Percentiles rank a stretch among this genome's conserved stretches.
These are phyloP conservation scores for Prunus yedoensis DNA, from an alignment of 331 rosid genomes.

Conservation along the genomic window DNA sequence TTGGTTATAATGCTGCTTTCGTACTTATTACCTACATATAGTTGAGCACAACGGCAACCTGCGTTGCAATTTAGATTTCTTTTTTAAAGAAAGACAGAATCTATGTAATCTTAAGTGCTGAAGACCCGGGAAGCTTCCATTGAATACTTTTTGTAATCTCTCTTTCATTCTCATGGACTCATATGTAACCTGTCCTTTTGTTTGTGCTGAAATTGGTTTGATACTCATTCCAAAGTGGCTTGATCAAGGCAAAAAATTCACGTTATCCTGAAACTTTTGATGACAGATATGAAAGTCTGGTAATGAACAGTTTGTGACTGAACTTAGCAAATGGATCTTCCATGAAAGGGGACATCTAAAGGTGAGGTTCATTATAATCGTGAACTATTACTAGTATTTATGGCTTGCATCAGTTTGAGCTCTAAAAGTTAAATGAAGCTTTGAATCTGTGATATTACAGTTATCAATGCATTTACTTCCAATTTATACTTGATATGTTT, in stretches of 20 bases:
- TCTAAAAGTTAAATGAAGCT: not conserved
- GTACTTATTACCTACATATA: not conserved
- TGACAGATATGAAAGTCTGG: not conserved
- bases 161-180: not conserved
- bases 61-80: not conserved
- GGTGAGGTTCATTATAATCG: not conserved
- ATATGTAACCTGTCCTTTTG: not conserved
- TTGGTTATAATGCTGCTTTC: not conserved
- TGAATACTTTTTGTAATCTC: not conserved
- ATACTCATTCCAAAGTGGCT: not conserved
- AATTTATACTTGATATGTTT: not conserved
- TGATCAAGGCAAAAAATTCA: not conserved
- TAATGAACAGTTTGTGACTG: slow-evolving; percentile 3
- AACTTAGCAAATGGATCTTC: slow-evolving; percentile 5
- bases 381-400: not conserved
- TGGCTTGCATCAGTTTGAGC: not conserved
- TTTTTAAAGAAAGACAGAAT: not conserved
- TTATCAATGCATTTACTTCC: not conserved
- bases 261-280: not conserved
- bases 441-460: not conserved
- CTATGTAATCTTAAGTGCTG: not conserved
- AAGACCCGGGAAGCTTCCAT: not conserved
- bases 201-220: not conserved
- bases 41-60: not conserved
- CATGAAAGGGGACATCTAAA: slow-evolving; percentile 4